phyloP scores from a whole-genome alignment of 495 filamentous ascomycete genomes.

The Xylaria curta region DNA sequence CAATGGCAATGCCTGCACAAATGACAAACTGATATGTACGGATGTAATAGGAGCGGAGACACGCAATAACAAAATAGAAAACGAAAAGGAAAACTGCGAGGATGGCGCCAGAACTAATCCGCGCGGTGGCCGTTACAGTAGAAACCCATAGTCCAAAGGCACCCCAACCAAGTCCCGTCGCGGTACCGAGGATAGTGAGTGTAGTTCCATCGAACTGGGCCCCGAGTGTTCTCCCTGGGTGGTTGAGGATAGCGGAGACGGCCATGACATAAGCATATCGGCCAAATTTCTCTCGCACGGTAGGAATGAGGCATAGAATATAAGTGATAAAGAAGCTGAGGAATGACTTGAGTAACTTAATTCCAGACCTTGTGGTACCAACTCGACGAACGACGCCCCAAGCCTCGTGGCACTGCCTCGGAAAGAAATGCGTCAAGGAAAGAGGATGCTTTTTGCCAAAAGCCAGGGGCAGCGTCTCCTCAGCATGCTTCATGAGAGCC shows the following conservation, averaged over 20 bases:
- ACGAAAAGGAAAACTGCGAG: constrained; percentile 59
- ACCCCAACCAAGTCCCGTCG: constrained; percentile 63
- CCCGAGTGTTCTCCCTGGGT: constrained; percentile 60
- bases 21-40: constrained; percentile 61
- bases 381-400: constrained; percentile 43
- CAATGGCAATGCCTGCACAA: constrained; percentile 60
- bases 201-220: constrained; percentile 61
- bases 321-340: constrained; percentile 61
- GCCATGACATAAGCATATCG: constrained; percentile 60
- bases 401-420: constrained; percentile 51
- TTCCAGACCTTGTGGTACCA: constrained; percentile 52
- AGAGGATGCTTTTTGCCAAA: constrained; percentile 50
- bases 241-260: constrained; percentile 59
- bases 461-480: constrained; percentile 45
- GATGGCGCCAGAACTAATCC: constrained; percentile 59
- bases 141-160: constrained; percentile 60
- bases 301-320: constrained; percentile 59
- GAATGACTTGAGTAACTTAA: constrained; percentile 59
- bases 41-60: constrained; percentile 59
- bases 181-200: constrained; percentile 59
- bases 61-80: constrained; percentile 57
- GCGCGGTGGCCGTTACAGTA: constrained; percentile 49
- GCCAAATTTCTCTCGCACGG: constrained; percentile 52
- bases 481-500: constrained; percentile 45
- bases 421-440: constrained; percentile 52